Evolutionary conservation across 192 early-diverging fungal species (phyloP).

Genomic region (Coemansia aciculifera): DNA sequence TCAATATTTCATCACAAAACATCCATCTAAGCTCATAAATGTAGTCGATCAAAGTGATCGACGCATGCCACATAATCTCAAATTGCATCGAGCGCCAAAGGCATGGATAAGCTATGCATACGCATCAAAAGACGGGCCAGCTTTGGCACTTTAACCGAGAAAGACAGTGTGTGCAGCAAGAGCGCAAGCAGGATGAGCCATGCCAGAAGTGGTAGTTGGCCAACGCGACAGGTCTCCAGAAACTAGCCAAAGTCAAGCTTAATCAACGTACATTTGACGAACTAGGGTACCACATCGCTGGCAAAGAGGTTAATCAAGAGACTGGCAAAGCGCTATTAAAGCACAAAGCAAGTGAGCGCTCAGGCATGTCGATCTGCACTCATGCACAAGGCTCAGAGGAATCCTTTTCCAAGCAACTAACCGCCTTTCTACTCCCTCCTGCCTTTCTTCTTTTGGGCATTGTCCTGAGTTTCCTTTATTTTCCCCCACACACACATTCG

Average conservation of each 20-base stretch:
- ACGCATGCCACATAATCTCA: background rate
- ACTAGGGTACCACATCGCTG: background rate
- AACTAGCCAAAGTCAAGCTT: background rate
- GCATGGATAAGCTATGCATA: background rate
- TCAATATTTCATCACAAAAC: background rate
- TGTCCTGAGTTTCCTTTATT: constrained; percentile 4
- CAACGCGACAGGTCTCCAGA: background rate
- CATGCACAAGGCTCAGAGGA: constrained; percentile 5
- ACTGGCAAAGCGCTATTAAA: background rate
- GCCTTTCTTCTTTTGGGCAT: constrained; percentile 2
- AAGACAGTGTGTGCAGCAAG: background rate
- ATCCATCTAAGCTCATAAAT: background rate
- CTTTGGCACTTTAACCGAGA: background rate
- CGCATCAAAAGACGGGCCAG: background rate
- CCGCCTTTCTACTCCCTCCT: background rate
- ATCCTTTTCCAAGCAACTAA: constrained; percentile 1
- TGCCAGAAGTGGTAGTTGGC: background rate
- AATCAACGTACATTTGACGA: background rate
- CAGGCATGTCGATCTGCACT: background rate
- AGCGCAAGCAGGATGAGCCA: background rate
- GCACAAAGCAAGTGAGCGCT: constrained; percentile 1
- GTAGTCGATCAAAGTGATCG: constrained; percentile 3
- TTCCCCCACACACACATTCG: background rate
- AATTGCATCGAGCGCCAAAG: background rate
- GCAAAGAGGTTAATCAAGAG: background rate